Base-by-base conservation (phyloP, 2,329 filamentous ascomycete species). In the Colletotrichum graminicola region DNA sequence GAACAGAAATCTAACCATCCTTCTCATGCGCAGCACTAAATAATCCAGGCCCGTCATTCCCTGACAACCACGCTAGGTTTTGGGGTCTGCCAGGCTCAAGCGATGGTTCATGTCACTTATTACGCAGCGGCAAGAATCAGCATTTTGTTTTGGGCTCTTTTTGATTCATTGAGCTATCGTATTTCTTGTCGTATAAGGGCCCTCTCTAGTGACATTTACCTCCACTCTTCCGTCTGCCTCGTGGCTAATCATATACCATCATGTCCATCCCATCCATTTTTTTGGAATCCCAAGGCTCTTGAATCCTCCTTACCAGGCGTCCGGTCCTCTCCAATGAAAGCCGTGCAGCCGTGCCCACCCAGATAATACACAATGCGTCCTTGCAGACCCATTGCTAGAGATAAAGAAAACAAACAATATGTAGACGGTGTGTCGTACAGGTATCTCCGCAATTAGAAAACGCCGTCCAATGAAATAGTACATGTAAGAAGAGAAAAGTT, bases 351-450 rank as follows among this genome's bases (percentile, higher is more conserved):
- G 43, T 45, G 34, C 49, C 23, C 49, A 18, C 29, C 34, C 52
- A 64, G 32, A 60, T 69, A 45, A 29, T 71, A 68, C 65, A 64
- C 59, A 59, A 29, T 36, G 23, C 54, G 67, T 60, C 41, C 7
- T 47, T 29, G 21, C 16, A 21, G 34, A 45, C 55, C 52, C 68
- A 41, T 57, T 43, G 63, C n/a, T 12, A 32, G 32, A 70, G 59
- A 69, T 45, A 65, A 51, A 67, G 52, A 61, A 55, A 64, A 69
- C 73, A 71, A 67, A 71, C 60, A 72, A 72, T 70, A 66, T 66
- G 70, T 72, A 72, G 70, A 72, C 70, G 41, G 56, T 55, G 47
- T 59, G 70, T 72, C 70, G 43, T 71, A 72, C 70, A 72, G 70
- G 70, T 72, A 72, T 72, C 70, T 66, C 66, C 55, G 70, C 70